Conservation (phyloP, 2,329 filamentous ascomycete genomes). For the Phyllosticta citriasiana region DNA sequence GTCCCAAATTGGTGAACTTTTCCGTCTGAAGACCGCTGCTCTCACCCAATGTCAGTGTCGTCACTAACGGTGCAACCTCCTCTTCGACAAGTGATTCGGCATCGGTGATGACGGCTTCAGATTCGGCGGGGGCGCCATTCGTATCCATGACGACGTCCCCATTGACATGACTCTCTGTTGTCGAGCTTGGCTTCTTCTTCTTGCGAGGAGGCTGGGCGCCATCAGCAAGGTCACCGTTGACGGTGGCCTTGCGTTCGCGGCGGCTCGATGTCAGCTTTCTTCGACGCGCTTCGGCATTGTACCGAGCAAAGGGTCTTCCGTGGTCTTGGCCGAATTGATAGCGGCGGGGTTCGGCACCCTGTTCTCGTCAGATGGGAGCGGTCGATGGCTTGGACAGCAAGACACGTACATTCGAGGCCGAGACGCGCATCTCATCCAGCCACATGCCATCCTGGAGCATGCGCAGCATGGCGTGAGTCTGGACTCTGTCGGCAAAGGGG, state of each 20-base stretch:
- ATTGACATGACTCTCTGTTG: conserved; percentile 26
- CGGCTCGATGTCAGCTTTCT: conserved; percentile 6
- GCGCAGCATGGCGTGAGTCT: conserved; percentile 48
- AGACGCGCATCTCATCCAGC: conserved; percentile 34
- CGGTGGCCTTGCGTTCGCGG: conserved; percentile 4
- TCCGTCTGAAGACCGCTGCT: conserved; percentile 29
- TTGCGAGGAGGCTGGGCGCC: conserved; percentile 23
- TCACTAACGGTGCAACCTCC: conserved; percentile 24
- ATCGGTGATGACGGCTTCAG: conserved; percentile 26
- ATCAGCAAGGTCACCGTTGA: conserved; percentile 21
- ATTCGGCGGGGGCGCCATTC: conserved; percentile 26
- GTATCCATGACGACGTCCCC: conserved; percentile 40
- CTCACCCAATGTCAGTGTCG: conserved; percentile 29
- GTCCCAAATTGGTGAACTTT: conserved; percentile 22
- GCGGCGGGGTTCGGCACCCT: conserved; percentile 14
- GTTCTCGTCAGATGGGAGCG: background rate
- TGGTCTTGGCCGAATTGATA: conserved; percentile 31
- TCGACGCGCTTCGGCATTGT: conserved; percentile 23
- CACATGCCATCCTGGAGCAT: conserved; percentile 54
- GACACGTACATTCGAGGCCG: conserved; percentile 9
- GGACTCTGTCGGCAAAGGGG: conserved; percentile 51
- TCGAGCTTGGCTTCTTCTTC: conserved; percentile 23
- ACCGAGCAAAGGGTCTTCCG: conserved; percentile 28
- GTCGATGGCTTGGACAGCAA: background rate
- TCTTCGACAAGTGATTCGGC: conserved; percentile 28